These are phyloP conservation scores for Thelephora ganbajun DNA, from an alignment of 768 basidiomycete genomes.

Conservation along the genomic window DNA sequence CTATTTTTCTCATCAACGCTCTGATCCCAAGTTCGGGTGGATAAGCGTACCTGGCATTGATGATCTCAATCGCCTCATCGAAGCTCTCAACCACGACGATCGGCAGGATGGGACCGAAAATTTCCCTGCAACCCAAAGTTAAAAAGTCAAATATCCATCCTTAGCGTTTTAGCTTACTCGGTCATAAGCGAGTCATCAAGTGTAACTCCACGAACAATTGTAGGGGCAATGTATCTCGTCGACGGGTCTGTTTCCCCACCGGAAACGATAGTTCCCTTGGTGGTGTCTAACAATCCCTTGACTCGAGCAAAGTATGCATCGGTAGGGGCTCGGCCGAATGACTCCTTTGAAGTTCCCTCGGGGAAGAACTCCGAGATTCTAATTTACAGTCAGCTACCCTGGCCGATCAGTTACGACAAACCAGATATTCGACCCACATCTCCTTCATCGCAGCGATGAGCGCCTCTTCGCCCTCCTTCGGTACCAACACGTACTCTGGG, in stretches of 20 bases:
- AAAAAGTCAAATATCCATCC: background rate
- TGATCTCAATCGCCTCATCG: constrained; percentile 57
- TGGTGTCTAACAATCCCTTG: constrained; percentile 46
- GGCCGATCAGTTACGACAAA: constrained; percentile 4
- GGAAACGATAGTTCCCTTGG: constrained; percentile 47
- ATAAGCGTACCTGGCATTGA: constrained; percentile 38
- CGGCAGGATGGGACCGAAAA: constrained; percentile 75
- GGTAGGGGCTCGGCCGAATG: constrained; percentile 39
- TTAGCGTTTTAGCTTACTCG: constrained; percentile 31
- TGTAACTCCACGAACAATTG: constrained; percentile 50
- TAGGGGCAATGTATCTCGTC: constrained; percentile 56
- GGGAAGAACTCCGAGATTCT: constrained; percentile 49
- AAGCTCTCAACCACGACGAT: constrained; percentile 57
- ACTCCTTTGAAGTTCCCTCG: constrained; percentile 25
- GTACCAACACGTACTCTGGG: constrained; percentile 40
- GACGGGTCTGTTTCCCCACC: constrained; percentile 50
- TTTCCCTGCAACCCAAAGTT: constrained; percentile 35
- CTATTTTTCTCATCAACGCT: constrained; percentile 18
- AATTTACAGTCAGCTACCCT: constrained; percentile 6
- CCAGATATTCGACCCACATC: constrained; percentile 19
- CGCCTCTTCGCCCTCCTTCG: constrained; percentile 23
- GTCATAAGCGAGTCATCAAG: constrained; percentile 61
- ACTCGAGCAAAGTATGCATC: constrained; percentile 42
- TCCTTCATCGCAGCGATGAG: constrained; percentile 27
- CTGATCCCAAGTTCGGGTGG: background rate